These are phyloP conservation scores for Trifolium dubium DNA, from an alignment of 306 rosid genomes.

Conservation along the genomic window DNA sequence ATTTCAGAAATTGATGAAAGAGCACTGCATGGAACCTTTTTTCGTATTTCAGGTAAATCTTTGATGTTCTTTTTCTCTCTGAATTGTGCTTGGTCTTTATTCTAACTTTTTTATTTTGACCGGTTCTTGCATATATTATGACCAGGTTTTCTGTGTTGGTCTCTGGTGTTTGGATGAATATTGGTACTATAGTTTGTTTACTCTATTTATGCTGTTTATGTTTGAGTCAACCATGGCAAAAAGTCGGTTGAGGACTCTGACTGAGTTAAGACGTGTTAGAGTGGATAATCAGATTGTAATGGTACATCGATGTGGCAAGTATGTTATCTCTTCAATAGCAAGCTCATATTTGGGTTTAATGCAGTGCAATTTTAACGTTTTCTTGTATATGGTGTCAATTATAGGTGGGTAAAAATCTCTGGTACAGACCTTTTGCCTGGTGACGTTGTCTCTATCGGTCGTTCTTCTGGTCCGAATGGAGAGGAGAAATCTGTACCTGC, in stretches of 20 bases:
- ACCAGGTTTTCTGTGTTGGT: constrained; percentile 97
- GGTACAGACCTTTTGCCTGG: constrained; percentile 97
- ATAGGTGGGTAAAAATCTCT: constrained; percentile 87
- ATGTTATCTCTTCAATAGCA: constrained; percentile 48
- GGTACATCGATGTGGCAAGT: constrained; percentile 99
- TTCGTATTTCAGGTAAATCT: constrained; percentile 88
- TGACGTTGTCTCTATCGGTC: constrained; percentile 95
- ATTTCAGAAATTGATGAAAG: constrained; percentile 94
- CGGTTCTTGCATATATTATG: constrained; percentile 26
- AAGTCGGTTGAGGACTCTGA: constrained; percentile 91
- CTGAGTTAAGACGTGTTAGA: constrained; percentile 95
- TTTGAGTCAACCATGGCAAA: constrained; percentile 99
- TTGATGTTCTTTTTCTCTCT: constrained; percentile 26
- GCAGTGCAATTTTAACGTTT: constrained; percentile 33
- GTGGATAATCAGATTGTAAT: constrained; percentile 90
- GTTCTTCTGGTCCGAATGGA: constrained; percentile 79
- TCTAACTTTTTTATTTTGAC: constrained; percentile 35
- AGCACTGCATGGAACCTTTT: constrained; percentile 97
- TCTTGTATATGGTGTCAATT: constrained; percentile 38
- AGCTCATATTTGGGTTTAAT: constrained; percentile 32
- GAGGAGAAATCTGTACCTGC: constrained; percentile 98
- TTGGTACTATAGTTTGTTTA: constrained; percentile 99
- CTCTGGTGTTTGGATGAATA: constrained; percentile 99
- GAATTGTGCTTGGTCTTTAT: constrained; percentile 14
- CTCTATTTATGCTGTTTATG: constrained; percentile 94